phyloP scores from a whole-genome alignment of 192 early-diverging fungal species.

The Borealophlyctis nickersoniae region DNA sequence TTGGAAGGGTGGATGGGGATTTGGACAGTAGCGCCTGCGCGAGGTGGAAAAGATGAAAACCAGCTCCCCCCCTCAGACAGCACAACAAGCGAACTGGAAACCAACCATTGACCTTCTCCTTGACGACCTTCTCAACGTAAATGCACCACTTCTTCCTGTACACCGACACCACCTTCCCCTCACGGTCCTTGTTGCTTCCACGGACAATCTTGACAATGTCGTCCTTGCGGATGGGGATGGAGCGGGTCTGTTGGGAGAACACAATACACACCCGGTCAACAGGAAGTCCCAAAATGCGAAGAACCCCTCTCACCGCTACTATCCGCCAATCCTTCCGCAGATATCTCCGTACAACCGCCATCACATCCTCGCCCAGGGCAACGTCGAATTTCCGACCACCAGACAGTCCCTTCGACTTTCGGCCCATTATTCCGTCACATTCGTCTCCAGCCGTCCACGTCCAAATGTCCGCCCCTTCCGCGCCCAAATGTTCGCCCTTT shows the following conservation, averaged over 20 bases:
- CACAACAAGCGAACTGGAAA: neutral
- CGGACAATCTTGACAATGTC: conserved; percentile 97
- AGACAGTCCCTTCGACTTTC: too few species aligned
- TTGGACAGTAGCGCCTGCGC: conserved; percentile 68
- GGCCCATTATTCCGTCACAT: too few species aligned
- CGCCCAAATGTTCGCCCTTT: neutral
- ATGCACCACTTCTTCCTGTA: conserved; percentile 99
- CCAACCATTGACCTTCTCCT: conserved; percentile 95
- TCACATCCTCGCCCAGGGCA: too few species aligned
- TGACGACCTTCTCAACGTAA: conserved; percentile 94
- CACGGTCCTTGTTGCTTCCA: conserved; percentile 94
- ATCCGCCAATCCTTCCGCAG: too few species aligned
- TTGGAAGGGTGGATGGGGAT: conserved; percentile 98
- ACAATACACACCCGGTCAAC: too few species aligned
- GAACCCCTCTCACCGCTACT: neutral
- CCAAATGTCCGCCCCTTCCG: neutral
- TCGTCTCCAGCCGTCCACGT: too few species aligned
- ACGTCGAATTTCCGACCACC: too few species aligned
- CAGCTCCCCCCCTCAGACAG: conserved; percentile 1
- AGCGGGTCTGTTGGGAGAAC: conserved; percentile 62
- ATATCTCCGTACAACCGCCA: too few species aligned
- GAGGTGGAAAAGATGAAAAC: neutral
- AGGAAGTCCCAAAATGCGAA: conserved; percentile 12
- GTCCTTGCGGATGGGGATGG: conserved; percentile 95
- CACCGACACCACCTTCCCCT: conserved; percentile 93